Conservation (phyloP, 768 basidiomycete species). For the Russula ochroleuca region DNA sequence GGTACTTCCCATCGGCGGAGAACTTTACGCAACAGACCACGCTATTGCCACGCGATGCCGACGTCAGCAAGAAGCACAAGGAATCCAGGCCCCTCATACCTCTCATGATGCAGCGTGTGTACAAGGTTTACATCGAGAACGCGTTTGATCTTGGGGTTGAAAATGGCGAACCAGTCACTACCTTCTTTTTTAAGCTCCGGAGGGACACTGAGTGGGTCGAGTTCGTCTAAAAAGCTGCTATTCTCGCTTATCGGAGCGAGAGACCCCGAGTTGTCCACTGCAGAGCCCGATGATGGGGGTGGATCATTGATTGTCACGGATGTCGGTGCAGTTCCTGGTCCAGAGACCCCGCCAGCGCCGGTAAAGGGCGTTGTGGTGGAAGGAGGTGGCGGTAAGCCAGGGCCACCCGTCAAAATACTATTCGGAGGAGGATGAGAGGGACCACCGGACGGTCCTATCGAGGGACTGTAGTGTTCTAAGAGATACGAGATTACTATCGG, state of each 20-base stretch:
- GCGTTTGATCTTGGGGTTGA: conserved; percentile 76
- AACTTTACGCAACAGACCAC: conserved; percentile 91
- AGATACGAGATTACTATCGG: conserved; percentile 10
- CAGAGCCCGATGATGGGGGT: not conserved
- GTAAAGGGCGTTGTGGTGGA: conserved; percentile 27
- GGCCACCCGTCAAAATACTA: conserved; percentile 25
- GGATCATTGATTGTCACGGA: conserved; percentile 14
- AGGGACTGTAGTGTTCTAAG: conserved; percentile 27
- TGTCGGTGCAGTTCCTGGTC: conserved; percentile 22
- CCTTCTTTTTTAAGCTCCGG: conserved; percentile 69
- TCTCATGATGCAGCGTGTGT: conserved; percentile 88
- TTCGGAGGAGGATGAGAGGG: conserved; percentile 18
- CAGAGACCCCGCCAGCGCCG: conserved; percentile 18
- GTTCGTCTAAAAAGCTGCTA: conserved; percentile 44
- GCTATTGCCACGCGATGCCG: conserved; percentile 35
- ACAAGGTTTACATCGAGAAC: conserved; percentile 74
- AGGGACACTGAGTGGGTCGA: conserved; percentile 44
- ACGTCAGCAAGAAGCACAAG: conserved; percentile 9
- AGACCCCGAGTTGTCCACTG: conserved; percentile 10
- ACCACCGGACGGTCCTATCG: conserved; percentile 24
- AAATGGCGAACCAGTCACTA: conserved; percentile 83
- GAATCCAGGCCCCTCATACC: conserved; percentile 43
- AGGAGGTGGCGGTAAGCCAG: conserved; percentile 27
- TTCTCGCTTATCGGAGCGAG: conserved; percentile 27
- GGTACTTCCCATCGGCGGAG: conserved; percentile 86